Evolutionary conservation across 768 basidiomycete species (phyloP), one percentile per base, ranked within the genome.

Genomic region (Hydnomerulius pinastri): DNA sequence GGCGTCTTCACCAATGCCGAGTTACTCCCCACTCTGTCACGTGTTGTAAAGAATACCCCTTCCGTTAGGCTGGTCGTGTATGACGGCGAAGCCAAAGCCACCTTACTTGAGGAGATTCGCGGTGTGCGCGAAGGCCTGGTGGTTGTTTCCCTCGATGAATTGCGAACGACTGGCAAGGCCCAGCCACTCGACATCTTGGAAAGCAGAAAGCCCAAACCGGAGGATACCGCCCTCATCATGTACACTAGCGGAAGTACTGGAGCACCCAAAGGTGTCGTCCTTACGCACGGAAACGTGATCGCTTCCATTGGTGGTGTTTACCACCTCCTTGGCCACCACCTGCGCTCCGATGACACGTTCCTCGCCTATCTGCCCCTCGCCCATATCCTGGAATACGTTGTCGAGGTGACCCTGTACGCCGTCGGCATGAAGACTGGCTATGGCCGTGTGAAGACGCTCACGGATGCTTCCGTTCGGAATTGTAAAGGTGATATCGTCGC

Each of bases 351-450:
- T 0, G 69, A 68, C 13, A 6, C 60, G 18, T 94, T 81, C 73
- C 85, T 97, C 50, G 96, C 94, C 2, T 97, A 92, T 73, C 81
- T 98, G 4, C 95, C 94, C 2, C 84, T 96, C 28, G 93, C 92
- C 1, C 95, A 99, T 67, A 94, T 98, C 55, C 77, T 99, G 53
- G 96, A 98, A 71, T 97, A 92, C 66, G 85, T 95, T 51, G 92
- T 97, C 59, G 96, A 99, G 75, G 73, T 90, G 39, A 72, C 75
- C 49, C 77, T 92, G 64, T 71, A 88, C 62, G 87, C 83, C 60
- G 73, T 84, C 27, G 92, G 94, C 53, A 75, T 95, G 73, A 85
- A 84, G 23, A 80, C 82, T 24, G 96, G 97, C 1, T 99, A 90
- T 57, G 96, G 92, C 11, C 85, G 87, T 43, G 86, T 95, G 67